Percentiles rank a stretch among this genome's conserved stretches.
These are phyloP conservation scores for Starmerella cellae DNA, from an alignment of 805 yeast genomes.

Conservation along the genomic window DNA sequence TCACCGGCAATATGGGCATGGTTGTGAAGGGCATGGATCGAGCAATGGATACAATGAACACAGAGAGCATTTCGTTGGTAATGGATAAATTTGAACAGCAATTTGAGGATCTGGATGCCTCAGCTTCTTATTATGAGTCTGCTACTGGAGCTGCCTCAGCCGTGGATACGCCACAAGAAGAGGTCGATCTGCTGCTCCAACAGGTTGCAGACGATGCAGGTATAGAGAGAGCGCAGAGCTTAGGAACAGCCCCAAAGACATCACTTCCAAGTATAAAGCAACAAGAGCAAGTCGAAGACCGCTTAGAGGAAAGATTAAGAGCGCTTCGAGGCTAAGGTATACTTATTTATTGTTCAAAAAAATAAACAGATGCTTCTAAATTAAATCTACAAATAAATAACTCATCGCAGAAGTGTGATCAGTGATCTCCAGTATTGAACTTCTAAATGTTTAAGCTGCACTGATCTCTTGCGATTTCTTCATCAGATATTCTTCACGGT, in stretches of 20 bases:
- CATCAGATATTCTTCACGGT: too few relatives aligned
- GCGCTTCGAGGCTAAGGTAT: conserved; percentile 69
- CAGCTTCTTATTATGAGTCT: conserved; percentile 82
- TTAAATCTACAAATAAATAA: too few relatives aligned
- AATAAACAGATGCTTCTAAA: too few relatives aligned
- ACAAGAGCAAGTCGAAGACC: conserved; percentile 66
- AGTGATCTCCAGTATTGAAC: too few relatives aligned
- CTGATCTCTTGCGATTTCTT: too few relatives aligned
- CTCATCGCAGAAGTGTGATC: too few relatives aligned
- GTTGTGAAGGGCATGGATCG: conserved; percentile 94
- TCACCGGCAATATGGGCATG: conserved; percentile 83
- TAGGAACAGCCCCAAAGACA: conserved; percentile 34
- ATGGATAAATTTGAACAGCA: conserved; percentile 97
- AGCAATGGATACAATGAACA: conserved; percentile 89
- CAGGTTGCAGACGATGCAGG: conserved; percentile 98
- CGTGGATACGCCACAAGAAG: conserved; percentile 82
- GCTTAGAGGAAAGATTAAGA: conserved; percentile 71
- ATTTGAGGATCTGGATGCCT: conserved; percentile 89
- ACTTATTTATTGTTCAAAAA: too few relatives aligned
- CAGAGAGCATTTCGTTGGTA: conserved; percentile 80
- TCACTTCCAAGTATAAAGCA: conserved; percentile 38
- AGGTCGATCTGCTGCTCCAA: conserved; percentile 78
- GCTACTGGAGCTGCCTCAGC: conserved; percentile 85
- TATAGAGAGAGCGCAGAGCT: conserved; percentile 73
- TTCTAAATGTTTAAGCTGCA: too few relatives aligned